Base-by-base conservation (phyloP, 495 filamentous ascomycete genomes). In the Penicillium cinerascens region DNA sequence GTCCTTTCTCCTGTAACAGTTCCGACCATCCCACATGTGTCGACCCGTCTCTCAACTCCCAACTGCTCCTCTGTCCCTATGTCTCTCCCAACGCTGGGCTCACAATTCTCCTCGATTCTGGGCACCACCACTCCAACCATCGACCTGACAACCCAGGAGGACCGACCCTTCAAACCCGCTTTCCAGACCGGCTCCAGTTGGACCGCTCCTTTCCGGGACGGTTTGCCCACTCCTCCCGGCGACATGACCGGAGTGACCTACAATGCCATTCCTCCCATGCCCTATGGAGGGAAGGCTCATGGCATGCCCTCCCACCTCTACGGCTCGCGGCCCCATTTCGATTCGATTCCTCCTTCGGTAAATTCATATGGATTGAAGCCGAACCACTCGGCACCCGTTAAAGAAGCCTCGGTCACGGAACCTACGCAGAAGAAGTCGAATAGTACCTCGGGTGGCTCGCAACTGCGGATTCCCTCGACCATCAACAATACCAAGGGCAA, bases 401-500 rank as follows among this genome's bases (percentile, higher is more conserved):
- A 73, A 37, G 61, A 69, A 27, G 55, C 40, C 17, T 39, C 59
- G 3, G 44, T 59, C 9, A 49, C 60, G 1, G 68, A 71, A 29
- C 44, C 58, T 0, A 52, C 49, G 3, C 64, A 64, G 41, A 69
- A 69, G 53, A 76, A 69, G 38, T 60, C 62, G 11, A 59, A 59
- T 1, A 51, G 67, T 35, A 77, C 72, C 18, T 72, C 82, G 57
- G 80, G 81, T 3, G 68, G 71, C 21, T 81, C 87, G 25, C 87
- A 82, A 63, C 71, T 91, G 29, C 79, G 84, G 51, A 83, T 93
- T 17, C 90, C 90, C 5, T 59, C 76, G 16, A 82, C 88, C 17
- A 91, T 95, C 57, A 91, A 85, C 53, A 69, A 83, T 11, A 84
- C 77, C 56, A 86, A 87, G 39, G 86, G 87, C 4, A 90, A 76